phyloP scores from a whole-genome alignment of 148 eudicot genomes.

The Rhododendron simsii region DNA sequence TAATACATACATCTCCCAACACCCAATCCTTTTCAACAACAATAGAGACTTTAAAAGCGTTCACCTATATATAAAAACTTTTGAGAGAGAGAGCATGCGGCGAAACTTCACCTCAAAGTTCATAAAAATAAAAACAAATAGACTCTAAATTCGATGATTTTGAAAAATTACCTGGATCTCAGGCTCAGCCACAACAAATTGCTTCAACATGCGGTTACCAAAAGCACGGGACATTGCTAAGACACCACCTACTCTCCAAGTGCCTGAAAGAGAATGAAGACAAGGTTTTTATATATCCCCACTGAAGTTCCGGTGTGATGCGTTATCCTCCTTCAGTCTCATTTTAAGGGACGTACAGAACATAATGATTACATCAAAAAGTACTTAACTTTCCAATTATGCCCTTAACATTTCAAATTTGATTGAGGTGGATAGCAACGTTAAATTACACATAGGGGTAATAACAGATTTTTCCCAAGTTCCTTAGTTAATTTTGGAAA shows the following conservation, averaged over 20 bases:
- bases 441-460: no score
- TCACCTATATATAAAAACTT: no score
- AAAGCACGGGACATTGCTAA: constrained; percentile 99
- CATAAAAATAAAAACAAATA: not conserved
- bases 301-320: not conserved
- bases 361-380: not conserved
- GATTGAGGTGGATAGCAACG: not conserved
- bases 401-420: not conserved
- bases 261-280: constrained; percentile 50
- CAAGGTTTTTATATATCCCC: not conserved
- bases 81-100: not conserved
- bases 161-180: constrained; percentile 76
- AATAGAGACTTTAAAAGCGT: not conserved
- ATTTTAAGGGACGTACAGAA: not conserved
- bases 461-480: no score
- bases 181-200: constrained; percentile 93
- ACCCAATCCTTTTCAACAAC: not conserved
- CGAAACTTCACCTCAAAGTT: not conserved
- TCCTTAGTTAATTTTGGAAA: not conserved
- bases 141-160: not conserved
- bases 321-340: not conserved
- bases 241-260: constrained; percentile 99
- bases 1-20: not conserved
- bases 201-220: constrained; percentile 97
- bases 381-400: not conserved